A percentile compares a stretch with the other conserved stretches of the same genome.
Conservation (phyloP, 129 eudicot genomes). For the Pulicaria dysenterica region DNA sequence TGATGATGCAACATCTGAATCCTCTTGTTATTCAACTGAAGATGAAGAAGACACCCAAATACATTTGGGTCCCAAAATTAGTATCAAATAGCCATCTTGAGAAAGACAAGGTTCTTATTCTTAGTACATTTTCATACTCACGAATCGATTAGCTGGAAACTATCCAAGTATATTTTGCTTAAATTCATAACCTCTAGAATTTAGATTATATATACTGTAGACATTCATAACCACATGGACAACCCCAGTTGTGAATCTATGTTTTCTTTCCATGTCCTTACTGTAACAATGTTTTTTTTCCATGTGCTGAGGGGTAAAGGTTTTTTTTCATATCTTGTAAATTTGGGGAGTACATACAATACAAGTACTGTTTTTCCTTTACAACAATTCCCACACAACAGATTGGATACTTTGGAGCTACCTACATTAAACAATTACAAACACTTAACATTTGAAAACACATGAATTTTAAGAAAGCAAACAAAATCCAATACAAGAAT, state of each 20-base stretch:
- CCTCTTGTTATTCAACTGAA: slow-evolving; percentile 62
- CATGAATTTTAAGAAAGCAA: too few relatives aligned
- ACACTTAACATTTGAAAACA: too few relatives aligned
- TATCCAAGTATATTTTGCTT: background rate
- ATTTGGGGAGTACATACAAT: too few relatives aligned
- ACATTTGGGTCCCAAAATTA: slow-evolving; percentile 72
- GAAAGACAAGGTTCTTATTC: slow-evolving; percentile 71
- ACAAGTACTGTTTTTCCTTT: too few relatives aligned
- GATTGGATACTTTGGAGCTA: too few relatives aligned
- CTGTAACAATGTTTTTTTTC: background rate
- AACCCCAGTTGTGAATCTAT: slow-evolving; percentile 3
- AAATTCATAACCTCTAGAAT: background rate
- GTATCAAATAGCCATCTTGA: slow-evolving; percentile 76
- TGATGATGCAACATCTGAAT: slow-evolving; percentile 51
- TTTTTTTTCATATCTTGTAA: too few relatives aligned
- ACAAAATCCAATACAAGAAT: too few relatives aligned
- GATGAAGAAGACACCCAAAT: slow-evolving; percentile 69
- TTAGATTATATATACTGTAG: too few relatives aligned
- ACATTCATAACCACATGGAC: background rate
- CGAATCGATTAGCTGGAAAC: background rate
- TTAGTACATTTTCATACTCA: slow-evolving; percentile 15
- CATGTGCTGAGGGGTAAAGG: too few relatives aligned
- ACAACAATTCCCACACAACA: too few relatives aligned
- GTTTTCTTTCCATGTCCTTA: background rate
- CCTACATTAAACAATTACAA: too few relatives aligned